Evolutionary conservation across 352 stramenopile species (phyloP).

Genomic region (Chrysophaeum taylorii): DNA sequence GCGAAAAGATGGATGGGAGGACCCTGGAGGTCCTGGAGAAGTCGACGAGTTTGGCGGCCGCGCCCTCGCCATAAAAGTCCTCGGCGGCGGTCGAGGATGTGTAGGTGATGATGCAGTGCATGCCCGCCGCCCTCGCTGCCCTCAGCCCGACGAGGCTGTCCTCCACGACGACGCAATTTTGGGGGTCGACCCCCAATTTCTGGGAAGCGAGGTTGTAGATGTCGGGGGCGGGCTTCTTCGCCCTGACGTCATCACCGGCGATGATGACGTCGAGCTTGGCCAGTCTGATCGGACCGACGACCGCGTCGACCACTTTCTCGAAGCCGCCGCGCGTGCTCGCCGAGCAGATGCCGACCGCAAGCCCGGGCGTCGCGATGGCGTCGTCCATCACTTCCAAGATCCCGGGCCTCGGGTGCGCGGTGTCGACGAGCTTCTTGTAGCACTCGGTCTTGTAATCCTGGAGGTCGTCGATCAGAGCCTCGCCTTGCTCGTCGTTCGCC

Average conservation of each 20-base stretch:
- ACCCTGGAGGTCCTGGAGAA: too few species aligned
- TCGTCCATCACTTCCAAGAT: constrained; percentile 60
- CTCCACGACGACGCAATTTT: constrained; percentile 63
- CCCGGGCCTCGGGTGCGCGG: constrained; percentile 37
- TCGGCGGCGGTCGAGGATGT: constrained; percentile 52
- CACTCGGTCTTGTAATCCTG: constrained; percentile 61
- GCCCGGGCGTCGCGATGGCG: constrained; percentile 44
- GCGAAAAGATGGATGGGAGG: too few species aligned
- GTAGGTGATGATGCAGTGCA: constrained; percentile 66
- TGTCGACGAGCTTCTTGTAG: constrained; percentile 58
- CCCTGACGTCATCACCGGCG: constrained; percentile 59
- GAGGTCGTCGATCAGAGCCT: constrained; percentile 54
- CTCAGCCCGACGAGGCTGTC: constrained; percentile 58
- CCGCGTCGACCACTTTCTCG: constrained; percentile 55
- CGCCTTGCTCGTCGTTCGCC: constrained; percentile 39
- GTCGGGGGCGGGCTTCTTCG: constrained; percentile 59
- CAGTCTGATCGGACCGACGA: constrained; percentile 49
- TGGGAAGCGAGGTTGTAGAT: constrained; percentile 66
- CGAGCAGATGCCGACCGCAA: constrained; percentile 58
- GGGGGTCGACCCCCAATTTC: constrained; percentile 41
- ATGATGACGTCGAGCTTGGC: constrained; percentile 58
- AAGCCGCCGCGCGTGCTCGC: constrained; percentile 60
- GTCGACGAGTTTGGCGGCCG: constrained; percentile 46
- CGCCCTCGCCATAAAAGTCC: constrained; percentile 51
- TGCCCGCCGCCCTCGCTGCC: constrained; percentile 53